These are phyloP conservation scores for Schwanniomyces vanrijiae DNA, from an alignment of 805 yeast species.

Conservation along the genomic window DNA sequence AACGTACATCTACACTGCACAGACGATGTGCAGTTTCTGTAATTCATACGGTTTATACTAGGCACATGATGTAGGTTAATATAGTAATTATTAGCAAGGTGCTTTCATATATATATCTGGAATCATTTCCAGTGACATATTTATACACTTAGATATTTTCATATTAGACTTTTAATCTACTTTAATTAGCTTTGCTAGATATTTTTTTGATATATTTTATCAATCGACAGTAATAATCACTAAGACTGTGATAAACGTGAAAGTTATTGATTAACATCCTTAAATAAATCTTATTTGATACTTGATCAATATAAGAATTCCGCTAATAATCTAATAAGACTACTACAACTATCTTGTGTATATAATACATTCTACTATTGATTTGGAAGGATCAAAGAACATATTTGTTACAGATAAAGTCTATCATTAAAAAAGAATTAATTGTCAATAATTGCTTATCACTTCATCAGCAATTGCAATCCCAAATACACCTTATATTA, in stretches of 20 bases:
- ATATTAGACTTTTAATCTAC: not conserved
- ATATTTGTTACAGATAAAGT: not conserved
- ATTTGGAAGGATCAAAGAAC: not conserved
- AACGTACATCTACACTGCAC: not conserved
- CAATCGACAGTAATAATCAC: not conserved
- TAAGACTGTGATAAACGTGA: not conserved
- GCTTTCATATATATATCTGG: not conserved
- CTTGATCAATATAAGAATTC: not conserved
- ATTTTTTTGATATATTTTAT: not conserved
- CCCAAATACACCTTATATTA: not conserved
- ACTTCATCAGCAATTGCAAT: not conserved
- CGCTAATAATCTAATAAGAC: not conserved
- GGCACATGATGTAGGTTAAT: slow-evolving; percentile 1
- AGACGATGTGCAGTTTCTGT: not conserved
- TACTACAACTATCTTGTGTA: not conserved
- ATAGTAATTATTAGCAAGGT: slow-evolving; percentile 2
- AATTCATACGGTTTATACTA: not conserved
- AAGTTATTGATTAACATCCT: not conserved
- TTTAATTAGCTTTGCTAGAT: not conserved
- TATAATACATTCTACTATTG: not conserved
- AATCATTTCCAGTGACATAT: not conserved
- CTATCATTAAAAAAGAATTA: not conserved
- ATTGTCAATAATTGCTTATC: not conserved
- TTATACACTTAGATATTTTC: not conserved
- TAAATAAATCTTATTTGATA: not conserved